A percentile compares a stretch with the other conserved stretches of the same genome.
These are phyloP conservation scores for Coemansia asiatica DNA, from an alignment of 192 early-diverging fungal genomes.

Conservation along the genomic window DNA sequence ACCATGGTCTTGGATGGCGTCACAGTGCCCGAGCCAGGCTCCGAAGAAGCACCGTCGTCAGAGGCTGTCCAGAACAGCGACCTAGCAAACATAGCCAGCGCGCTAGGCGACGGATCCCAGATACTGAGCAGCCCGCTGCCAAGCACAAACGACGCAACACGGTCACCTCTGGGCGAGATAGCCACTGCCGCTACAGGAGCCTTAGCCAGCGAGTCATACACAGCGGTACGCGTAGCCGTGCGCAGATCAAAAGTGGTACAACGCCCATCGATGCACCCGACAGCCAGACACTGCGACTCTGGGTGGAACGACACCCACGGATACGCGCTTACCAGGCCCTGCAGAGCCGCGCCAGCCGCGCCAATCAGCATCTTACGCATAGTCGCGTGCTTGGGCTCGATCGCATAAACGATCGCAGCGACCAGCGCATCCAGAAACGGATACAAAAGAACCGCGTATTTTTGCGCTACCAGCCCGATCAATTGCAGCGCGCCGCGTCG, in stretches of 20 bases:
- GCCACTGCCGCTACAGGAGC: constrained; percentile 43
- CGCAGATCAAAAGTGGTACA: constrained; percentile 50
- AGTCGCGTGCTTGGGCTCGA: constrained; percentile 43
- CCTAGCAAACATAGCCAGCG: constrained; percentile 48
- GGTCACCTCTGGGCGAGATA: constrained; percentile 43
- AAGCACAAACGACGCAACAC: constrained; percentile 54
- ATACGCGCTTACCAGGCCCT: constrained; percentile 42
- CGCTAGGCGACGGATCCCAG: constrained; percentile 53
- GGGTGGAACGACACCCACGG: constrained; percentile 47
- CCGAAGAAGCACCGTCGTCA: constrained; percentile 3
- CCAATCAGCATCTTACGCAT: constrained; percentile 35
- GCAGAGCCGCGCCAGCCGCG: constrained; percentile 50
- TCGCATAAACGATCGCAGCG: constrained; percentile 37
- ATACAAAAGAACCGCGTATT: constrained; percentile 29
- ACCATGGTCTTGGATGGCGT: constrained; percentile 38
- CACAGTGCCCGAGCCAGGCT: constrained; percentile 28
- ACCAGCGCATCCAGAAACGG: constrained; percentile 34
- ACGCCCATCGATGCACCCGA: constrained; percentile 37
- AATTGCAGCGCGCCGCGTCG: constrained; percentile 47
- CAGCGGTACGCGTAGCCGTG: constrained; percentile 43
- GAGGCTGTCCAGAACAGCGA: constrained; percentile 41
- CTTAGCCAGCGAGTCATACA: constrained; percentile 22
- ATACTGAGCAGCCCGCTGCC: constrained; percentile 34
- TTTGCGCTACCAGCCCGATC: constrained; percentile 34
- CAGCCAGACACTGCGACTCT: constrained; percentile 39